Evolutionary conservation across 2,329 filamentous ascomycete genomes (phyloP), one percentile per base, ranked within the genome.

Genomic region (Bipolaris gigantea): DNA sequence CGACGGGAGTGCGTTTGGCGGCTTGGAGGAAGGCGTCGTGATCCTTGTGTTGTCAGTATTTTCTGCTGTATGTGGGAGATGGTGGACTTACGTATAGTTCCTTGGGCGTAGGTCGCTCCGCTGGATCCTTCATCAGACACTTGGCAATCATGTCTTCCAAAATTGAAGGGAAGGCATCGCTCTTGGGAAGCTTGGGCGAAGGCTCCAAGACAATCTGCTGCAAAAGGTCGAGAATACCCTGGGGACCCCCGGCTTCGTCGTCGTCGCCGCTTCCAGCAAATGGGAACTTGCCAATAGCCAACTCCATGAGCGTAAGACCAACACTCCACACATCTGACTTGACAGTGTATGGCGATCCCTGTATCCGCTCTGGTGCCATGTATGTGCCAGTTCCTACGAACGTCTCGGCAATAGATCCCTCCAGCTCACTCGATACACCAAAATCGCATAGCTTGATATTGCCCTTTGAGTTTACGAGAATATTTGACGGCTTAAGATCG

Each of bases 291-390:
- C 94, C 94, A 70, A 99, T 97, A 32, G 94, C 94, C 63, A 99
- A 79, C 76, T 99, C 94, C 92, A 99, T 97, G 59, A 99, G 86
- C 0, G 88, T 89, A 62, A 99, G 80, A 30, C 94, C 94, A 59
- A 97, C 95, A 83, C 92, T 97, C 94, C 94, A 99, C 4, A 99
- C 94, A 73, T 99, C 94, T 11, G 92, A 97, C 76, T 97, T 97
- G 68, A 99, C 93, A 0, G 93, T 96, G 76, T 99, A 99, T 67
- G 90, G 92, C 60, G 94, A 92, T 59, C 94, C 94, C 74, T 97
- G 92, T 64, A 99, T 99, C 74, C 94, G 86, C 79, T 99, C 94
- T 0, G 94, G 94, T 0, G 94, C 94, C 94, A 99, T 99, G 80
- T 99, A 99, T 51, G 94, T 99, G 34, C 94, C 97, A 1, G 94